Evolutionary conservation across 805 yeast genomes (phyloP), one percentile per base, ranked within the genome.

Genomic region (Nakazawaea wyomingensis): DNA sequence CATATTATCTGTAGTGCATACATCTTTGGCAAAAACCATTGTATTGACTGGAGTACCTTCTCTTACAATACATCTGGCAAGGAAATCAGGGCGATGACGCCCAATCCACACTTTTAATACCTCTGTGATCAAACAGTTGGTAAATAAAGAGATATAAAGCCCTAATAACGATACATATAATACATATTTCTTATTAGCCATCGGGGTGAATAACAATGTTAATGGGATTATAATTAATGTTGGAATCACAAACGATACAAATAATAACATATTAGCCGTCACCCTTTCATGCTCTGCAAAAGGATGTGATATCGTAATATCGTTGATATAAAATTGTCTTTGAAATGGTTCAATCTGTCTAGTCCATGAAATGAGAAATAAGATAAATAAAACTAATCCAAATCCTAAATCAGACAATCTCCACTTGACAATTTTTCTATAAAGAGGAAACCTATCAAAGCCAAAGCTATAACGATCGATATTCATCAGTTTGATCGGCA

Each of bases 71-170:
- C 98, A 91, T 52, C 98, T 73, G 5, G 89, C 86, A 41, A 91
- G 62, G 57, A 90, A 86, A 62, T 91, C 99, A 0, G 99, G 99
- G 47, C 99, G 71, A 48, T 83, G 86, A 56, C 96, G 75, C 4
- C 96, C 97, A 43, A 91, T 77, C 78, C 85, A 79, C 56, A 83
- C 80, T 65, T 91, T 91, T 47, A 87, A 58, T 13, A 81, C 66
- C 54, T 87, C 87, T 3, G 96, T 86, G 40, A 84, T 54, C 22
- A 82, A 65, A 33, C 78, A 70, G 22, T 85, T 78, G 11, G 80
- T 62, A 16, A 78, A 69, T 44, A 84, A 66, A 0, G 89, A 70
- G 1, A 86, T 61, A 8, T 66, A 58, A 20, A 86, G 67, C 1
- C 96, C 96, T 19, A 90, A 50, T 0, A 81, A 47, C 0, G 95